Evolutionary conservation across 169 alveolate genomes (phyloP).

Genomic region (Cryptosporidium xiaoi): DNA sequence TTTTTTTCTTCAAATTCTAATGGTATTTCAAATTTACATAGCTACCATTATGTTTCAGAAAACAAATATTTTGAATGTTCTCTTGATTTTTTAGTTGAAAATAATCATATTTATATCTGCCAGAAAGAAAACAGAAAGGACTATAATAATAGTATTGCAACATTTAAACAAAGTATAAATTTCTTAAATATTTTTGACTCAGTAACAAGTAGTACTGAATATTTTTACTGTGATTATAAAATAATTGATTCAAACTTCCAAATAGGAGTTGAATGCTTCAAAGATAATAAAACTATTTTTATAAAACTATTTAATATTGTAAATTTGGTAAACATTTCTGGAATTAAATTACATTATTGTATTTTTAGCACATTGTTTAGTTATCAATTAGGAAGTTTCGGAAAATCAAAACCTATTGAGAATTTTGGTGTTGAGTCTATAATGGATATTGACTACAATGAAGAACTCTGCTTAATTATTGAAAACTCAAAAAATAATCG

Average conservation of each 20-base stretch:
- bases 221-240: constrained; percentile 1
- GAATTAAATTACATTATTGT: background rate
- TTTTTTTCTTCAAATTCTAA: background rate
- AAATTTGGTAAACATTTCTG: constrained; percentile 21
- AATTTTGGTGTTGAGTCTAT: background rate
- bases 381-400: background rate
- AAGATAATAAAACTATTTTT: background rate
- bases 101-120: too few relatives aligned
- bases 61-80: too few relatives aligned
- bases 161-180: background rate
- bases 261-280: constrained; percentile 17
- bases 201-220: background rate
- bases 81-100: too few relatives aligned
- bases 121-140: background rate
- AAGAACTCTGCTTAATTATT: background rate
- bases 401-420: background rate
- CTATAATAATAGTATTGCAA: background rate
- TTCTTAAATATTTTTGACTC: background rate
- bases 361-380: background rate
- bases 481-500: background rate
- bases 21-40: background rate
- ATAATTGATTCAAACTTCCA: constrained; percentile 9
- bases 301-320: constrained; percentile 6
- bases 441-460: background rate
- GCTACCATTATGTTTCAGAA: too few relatives aligned